Percentiles rank a stretch among this genome's conserved stretches.
These are phyloP conservation scores for Aspergillus niger DNA, from an alignment of 2,329 filamentous ascomycete species.

Conservation along the genomic window DNA sequence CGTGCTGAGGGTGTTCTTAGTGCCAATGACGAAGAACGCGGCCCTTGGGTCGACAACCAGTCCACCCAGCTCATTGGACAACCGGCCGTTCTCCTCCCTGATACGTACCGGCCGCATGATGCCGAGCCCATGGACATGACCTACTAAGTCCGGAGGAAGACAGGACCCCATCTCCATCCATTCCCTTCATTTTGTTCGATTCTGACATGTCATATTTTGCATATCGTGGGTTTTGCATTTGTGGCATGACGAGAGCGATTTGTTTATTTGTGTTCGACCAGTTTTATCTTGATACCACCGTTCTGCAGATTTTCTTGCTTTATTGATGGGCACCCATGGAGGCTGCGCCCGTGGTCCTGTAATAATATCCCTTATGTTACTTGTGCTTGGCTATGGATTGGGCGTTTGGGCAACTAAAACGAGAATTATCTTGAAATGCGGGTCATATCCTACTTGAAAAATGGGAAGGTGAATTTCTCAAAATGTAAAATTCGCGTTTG, in stretches of 20 bases:
- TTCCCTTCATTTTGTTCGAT: slow-evolving; percentile 12
- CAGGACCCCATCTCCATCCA: slow-evolving; percentile 5
- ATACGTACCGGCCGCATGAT: slow-evolving; percentile 30
- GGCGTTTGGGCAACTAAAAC: slow-evolving; percentile 3
- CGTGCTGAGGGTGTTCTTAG: slow-evolving; percentile 81
- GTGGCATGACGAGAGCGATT: slow-evolving; percentile 23
- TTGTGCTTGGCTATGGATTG: slow-evolving; percentile 5
- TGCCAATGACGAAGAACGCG: slow-evolving; percentile 83
- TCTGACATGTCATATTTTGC: slow-evolving; percentile 9
- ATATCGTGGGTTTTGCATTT: slow-evolving; percentile 24
- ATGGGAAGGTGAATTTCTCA: too few species aligned
- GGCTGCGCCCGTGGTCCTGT: slow-evolving; percentile 1
- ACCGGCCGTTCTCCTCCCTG: slow-evolving; percentile 34
- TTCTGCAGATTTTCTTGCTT: slow-evolving; percentile 9
- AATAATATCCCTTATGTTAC: neutral
- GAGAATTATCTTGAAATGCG: neutral
- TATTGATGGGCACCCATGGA: slow-evolving; percentile 1
- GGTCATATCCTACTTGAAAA: neutral
- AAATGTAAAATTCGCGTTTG: too few species aligned
- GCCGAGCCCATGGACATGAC: slow-evolving; percentile 36
- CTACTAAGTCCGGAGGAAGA: slow-evolving; percentile 21
- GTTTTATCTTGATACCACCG: slow-evolving; percentile 26
- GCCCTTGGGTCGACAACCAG: slow-evolving; percentile 64
- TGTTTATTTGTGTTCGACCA: slow-evolving; percentile 14
- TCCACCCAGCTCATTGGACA: slow-evolving; percentile 37